These are phyloP conservation scores for Calonectria pseudoreteaudii DNA, from an alignment of 2,329 filamentous ascomycete genomes.

Conservation along the genomic window DNA sequence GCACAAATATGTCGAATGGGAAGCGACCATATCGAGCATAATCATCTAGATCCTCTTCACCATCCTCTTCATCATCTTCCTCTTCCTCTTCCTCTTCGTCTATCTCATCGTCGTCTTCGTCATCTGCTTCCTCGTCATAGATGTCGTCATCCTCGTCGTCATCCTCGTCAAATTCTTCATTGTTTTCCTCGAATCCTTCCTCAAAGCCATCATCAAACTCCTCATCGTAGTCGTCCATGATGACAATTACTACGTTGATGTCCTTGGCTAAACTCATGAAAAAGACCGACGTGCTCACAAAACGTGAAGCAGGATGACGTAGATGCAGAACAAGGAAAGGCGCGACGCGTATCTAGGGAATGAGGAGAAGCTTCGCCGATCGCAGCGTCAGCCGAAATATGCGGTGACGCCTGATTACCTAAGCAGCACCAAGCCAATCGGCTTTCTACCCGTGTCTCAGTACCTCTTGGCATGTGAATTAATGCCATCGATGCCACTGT, in stretches of 20 bases:
- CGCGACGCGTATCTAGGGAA: background rate
- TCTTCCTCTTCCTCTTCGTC: background rate
- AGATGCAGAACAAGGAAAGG: background rate
- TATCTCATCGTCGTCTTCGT: background rate
- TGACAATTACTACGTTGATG: background rate
- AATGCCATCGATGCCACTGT: background rate
- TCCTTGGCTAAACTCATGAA: background rate
- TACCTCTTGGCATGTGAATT: background rate
- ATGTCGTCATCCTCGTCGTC: background rate
- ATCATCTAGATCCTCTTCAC: background rate
- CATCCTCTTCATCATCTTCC: background rate
- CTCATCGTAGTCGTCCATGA: slow-evolving; percentile 1
- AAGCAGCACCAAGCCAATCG: background rate
- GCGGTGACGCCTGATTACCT: background rate
- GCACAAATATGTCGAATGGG: background rate
- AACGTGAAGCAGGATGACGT: background rate
- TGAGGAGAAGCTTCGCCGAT: slow-evolving; percentile 1
- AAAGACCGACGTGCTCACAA: background rate
- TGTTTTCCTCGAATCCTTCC: background rate
- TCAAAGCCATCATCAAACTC: background rate
- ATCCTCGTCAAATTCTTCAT: background rate
- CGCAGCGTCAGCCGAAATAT: background rate
- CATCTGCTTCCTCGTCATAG: background rate
- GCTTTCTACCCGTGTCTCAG: background rate
- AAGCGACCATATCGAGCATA: background rate